Evolutionary conservation across 202 grass and related monocot species (phyloP).

Genomic region (Zoysia matrella): DNA sequence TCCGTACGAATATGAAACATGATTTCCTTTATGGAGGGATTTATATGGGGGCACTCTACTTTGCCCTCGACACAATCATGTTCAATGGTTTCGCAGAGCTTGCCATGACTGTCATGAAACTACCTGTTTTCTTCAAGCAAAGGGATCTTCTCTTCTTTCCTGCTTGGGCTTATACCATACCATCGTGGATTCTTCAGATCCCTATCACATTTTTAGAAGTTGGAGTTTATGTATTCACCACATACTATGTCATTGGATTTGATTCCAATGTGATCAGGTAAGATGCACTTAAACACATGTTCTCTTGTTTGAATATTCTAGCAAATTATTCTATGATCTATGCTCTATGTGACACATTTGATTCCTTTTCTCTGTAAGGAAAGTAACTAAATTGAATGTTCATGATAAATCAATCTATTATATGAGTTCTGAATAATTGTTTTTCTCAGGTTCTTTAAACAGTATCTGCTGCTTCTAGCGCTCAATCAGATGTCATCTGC

Average conservation of each 20-base stretch:
- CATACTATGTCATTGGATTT: slow-evolving; percentile 93
- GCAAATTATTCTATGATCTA: not conserved
- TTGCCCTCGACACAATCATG: slow-evolving; percentile 75
- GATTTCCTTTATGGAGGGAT: slow-evolving; percentile 48
- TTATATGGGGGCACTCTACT: slow-evolving; percentile 83
- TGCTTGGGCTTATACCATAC: slow-evolving; percentile 89
- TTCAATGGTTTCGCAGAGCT: slow-evolving; percentile 87
- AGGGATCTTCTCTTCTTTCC: slow-evolving; percentile 94
- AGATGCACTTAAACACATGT: slow-evolving; percentile 28
- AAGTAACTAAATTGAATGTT: slow-evolving; percentile 18
- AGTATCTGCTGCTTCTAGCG: slow-evolving; percentile 61
- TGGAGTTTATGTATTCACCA: slow-evolving; percentile 72
- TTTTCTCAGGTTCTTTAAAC: slow-evolving; percentile 41
- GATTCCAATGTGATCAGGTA: slow-evolving; percentile 85
- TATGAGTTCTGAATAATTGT: slow-evolving; percentile 29
- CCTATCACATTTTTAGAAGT: slow-evolving; percentile 92
- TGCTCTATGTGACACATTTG: not conserved
- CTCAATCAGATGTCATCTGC: slow-evolving; percentile 91
- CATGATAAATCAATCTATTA: slow-evolving; percentile 31
- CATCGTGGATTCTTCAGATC: slow-evolving; percentile 88
- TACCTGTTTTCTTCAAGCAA: slow-evolving; percentile 98
- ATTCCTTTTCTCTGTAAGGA: not conserved
- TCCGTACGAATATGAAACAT: slow-evolving; percentile 76
- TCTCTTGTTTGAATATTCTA: not conserved
- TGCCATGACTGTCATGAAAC: slow-evolving; percentile 74